Evolutionary conservation across 176 grass and related monocot species (phyloP).

Genomic region (Thinopyrum elongatum): DNA sequence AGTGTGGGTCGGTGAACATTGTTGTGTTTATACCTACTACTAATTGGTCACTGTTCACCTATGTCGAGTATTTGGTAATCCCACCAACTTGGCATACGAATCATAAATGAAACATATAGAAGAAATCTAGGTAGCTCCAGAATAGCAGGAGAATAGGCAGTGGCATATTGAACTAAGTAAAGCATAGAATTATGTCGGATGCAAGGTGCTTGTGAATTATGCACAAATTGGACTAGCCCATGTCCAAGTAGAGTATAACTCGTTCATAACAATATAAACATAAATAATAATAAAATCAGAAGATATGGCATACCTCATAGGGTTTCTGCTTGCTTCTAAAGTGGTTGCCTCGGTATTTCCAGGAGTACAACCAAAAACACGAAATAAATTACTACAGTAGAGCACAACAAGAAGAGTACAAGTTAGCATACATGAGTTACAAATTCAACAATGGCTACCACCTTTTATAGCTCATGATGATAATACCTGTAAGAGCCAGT

Average conservation of each 20-base stretch:
- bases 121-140: background rate
- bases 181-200: background rate
- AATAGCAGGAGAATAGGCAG: background rate
- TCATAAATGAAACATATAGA: background rate
- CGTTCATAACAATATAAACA: background rate
- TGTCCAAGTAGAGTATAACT: slow-evolving; percentile 23
- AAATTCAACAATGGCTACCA: slow-evolving; percentile 20
- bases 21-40: slow-evolving; percentile 26
- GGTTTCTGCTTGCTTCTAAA: slow-evolving; percentile 85
- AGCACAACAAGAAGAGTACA: slow-evolving; percentile 17
- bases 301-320: slow-evolving; percentile 59
- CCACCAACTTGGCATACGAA: slow-evolving; percentile 17
- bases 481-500: slow-evolving; percentile 91
- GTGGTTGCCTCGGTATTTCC: slow-evolving; percentile 59
- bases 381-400: slow-evolving; percentile 82
- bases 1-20: background rate
- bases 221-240: background rate
- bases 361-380: slow-evolving; percentile 64
- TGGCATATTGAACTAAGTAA: background rate
- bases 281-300: background rate
- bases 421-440: slow-evolving; percentile 29
- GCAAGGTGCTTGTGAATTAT: background rate
- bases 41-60: slow-evolving; percentile 22
- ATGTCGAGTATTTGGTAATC: slow-evolving; percentile 25
- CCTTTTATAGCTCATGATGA: slow-evolving; percentile 19